Percentiles rank a stretch among this genome's conserved stretches.
These are phyloP conservation scores for Spizellomyces punctatus DNA, from an alignment of 192 early-diverging fungal species.

Conservation along the genomic window DNA sequence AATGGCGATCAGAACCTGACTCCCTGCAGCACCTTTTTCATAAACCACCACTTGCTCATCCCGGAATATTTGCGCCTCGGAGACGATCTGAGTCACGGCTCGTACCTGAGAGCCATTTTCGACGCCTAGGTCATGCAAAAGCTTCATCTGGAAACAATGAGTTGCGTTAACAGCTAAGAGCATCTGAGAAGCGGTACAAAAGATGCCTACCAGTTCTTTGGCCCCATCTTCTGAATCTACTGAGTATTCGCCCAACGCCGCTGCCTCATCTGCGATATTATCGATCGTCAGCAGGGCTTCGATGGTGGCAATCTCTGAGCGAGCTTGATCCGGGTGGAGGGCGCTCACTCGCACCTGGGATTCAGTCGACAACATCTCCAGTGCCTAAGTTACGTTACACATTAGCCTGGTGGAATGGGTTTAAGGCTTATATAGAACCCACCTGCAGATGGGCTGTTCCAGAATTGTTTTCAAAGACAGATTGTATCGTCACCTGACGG, in stretches of 20 bases:
- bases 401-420: background rate
- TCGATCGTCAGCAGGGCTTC: background rate
- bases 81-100: background rate
- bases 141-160: background rate
- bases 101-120: background rate
- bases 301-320: background rate
- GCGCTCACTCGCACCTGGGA: background rate
- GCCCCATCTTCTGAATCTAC: background rate
- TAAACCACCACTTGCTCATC: background rate
- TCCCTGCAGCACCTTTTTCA: background rate
- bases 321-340: background rate
- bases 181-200: background rate
- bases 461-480: background rate
- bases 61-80: background rate
- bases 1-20: background rate
- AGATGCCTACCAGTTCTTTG: background rate
- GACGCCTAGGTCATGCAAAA: slow-evolving; percentile 1
- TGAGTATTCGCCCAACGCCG: background rate
- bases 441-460: slow-evolving; percentile 4
- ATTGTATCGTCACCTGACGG: background rate
- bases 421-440: background rate
- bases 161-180: background rate
- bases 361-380: slow-evolving; percentile 7
- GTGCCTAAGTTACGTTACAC: background rate
- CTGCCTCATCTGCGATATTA: background rate